Conservation (phyloP, 2,329 filamentous ascomycete species). For the Pestalotiopsis sp. region DNA sequence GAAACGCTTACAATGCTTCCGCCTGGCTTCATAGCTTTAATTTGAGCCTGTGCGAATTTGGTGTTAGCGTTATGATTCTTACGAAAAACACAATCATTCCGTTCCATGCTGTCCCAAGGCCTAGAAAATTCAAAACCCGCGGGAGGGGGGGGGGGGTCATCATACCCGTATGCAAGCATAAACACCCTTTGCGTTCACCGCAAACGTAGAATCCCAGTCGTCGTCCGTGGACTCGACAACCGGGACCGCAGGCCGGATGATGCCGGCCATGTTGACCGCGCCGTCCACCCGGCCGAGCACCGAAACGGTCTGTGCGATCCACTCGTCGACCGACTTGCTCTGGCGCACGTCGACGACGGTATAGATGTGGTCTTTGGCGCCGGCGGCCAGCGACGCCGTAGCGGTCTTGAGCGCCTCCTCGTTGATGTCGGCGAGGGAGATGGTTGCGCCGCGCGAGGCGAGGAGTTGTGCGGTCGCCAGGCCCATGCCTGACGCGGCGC, state of each 20-base stretch:
- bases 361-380: constrained; percentile 7
- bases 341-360: constrained; percentile 33
- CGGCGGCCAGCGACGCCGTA: background rate
- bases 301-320: constrained; percentile 27
- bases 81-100: no score
- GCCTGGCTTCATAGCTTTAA: constrained; percentile 35
- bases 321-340: constrained; percentile 32
- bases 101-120: no score
- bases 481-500: constrained; percentile 52
- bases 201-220: constrained; percentile 30
- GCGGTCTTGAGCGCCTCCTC: constrained; percentile 33
- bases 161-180: constrained; percentile 1
- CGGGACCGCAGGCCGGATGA: constrained; percentile 29
- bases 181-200: constrained; percentile 24
- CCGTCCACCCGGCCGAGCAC: constrained; percentile 20
- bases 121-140: no score
- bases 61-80: constrained; percentile 10
- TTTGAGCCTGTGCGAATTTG: constrained; percentile 21
- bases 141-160: no score
- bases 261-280: constrained; percentile 41
- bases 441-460: constrained; percentile 42
- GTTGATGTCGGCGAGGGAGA: constrained; percentile 52
- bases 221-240: constrained; percentile 24
- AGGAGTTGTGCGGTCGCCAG: constrained; percentile 48
- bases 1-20: constrained; percentile 48